Conservation (phyloP, 1,284 basidiomycete genomes). For the Fomitiporia mediterranea region DNA sequence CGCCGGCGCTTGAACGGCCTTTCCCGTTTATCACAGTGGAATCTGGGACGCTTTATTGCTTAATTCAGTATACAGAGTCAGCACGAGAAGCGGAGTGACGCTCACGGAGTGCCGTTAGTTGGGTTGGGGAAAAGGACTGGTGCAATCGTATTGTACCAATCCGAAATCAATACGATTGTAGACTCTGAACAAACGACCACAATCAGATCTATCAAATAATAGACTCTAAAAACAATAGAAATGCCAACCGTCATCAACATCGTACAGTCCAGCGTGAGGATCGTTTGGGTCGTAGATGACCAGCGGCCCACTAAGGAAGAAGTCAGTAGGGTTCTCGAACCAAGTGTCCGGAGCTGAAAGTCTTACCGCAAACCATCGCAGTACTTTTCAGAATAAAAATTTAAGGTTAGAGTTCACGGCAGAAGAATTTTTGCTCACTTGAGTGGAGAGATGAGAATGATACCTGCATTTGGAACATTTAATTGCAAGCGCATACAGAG, state of each 20-base stretch:
- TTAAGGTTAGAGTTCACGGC: too few species aligned
- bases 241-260: slow-evolving; percentile 39
- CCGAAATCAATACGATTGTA: slow-evolving; percentile 16
- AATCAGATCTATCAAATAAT: background rate
- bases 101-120: slow-evolving; percentile 17
- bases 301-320: slow-evolving; percentile 27
- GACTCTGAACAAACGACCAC: slow-evolving; percentile 1
- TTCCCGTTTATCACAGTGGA: slow-evolving; percentile 45
- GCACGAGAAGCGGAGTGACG: slow-evolving; percentile 19
- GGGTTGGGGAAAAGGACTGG: slow-evolving; percentile 16
- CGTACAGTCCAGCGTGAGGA: slow-evolving; percentile 35
- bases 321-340: slow-evolving; percentile 21
- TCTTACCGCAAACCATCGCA: slow-evolving; percentile 36
- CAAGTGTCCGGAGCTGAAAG: background rate
- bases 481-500: too few species aligned
- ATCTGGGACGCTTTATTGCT: slow-evolving; percentile 16
- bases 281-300: slow-evolving; percentile 41
- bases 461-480: background rate
- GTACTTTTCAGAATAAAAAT: background rate
- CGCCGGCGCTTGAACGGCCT: slow-evolving; percentile 32
- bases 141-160: slow-evolving; percentile 20
- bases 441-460: slow-evolving; percentile 29
- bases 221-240: background rate
- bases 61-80: background rate
- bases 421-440: too few species aligned